phyloP scores from a whole-genome alignment of 805 yeast genomes.

The Ogataea populi-albae region DNA sequence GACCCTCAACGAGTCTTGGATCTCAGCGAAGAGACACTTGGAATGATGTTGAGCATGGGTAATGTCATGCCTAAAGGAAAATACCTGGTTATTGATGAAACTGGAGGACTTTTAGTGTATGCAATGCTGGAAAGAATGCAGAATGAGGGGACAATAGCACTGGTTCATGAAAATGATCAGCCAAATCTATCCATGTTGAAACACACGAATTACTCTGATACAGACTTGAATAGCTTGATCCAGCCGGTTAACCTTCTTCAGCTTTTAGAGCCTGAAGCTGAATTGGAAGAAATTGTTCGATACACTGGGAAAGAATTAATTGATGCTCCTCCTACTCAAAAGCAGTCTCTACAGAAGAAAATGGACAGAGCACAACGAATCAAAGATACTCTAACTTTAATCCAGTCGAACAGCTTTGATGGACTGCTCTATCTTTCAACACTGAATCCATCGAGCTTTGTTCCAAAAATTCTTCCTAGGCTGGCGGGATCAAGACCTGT shows the following conservation, averaged over 20 bases:
- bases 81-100: slow-evolving; percentile 85
- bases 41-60: slow-evolving; percentile 70
- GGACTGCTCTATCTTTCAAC: slow-evolving; percentile 74
- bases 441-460: slow-evolving; percentile 60
- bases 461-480: slow-evolving; percentile 59
- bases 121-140: slow-evolving; percentile 90
- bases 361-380: slow-evolving; percentile 52
- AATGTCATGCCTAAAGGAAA: slow-evolving; percentile 88
- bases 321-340: slow-evolving; percentile 56
- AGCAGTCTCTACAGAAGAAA: slow-evolving; percentile 66
- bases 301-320: slow-evolving; percentile 51
- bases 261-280: slow-evolving; percentile 72
- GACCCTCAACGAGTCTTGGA: slow-evolving; percentile 72
- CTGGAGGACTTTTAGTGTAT: slow-evolving; percentile 86
- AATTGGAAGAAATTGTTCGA: slow-evolving; percentile 41
- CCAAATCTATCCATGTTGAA: slow-evolving; percentile 72
- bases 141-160: slow-evolving; percentile 65
- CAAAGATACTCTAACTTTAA: slow-evolving; percentile 48
- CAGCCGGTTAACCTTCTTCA: slow-evolving; percentile 76
- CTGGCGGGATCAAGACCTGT: slow-evolving; percentile 86
- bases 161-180: slow-evolving; percentile 91
- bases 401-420: slow-evolving; percentile 59
- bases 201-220: slow-evolving; percentile 61
- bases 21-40: slow-evolving; percentile 81
- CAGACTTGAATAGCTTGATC: slow-evolving; percentile 51